Percentiles rank a stretch among this genome's conserved stretches.
phyloP scores from a whole-genome alignment of 2,329 filamentous ascomycete species.

The Venturiaceae sp. region DNA sequence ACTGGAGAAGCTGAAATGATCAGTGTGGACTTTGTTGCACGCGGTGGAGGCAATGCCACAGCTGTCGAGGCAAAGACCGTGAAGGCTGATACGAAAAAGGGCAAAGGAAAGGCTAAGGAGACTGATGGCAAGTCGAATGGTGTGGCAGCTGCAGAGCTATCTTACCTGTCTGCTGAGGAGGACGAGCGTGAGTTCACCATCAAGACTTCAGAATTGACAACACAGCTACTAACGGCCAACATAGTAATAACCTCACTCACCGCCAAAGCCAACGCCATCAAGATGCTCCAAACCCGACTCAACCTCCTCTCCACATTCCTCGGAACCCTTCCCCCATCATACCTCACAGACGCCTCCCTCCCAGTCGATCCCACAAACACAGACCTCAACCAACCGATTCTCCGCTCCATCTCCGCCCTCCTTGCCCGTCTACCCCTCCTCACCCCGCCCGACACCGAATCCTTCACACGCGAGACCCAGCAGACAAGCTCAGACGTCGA shows the following conservation, averaged over 20 bases:
- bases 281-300: conserved; percentile 66
- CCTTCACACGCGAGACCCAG: conserved; percentile 3
- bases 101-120: conserved; percentile 41
- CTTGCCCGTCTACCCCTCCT: conserved; percentile 76
- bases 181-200: conserved; percentile 45
- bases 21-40: conserved; percentile 84
- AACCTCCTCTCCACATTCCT: conserved; percentile 59
- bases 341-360: conserved; percentile 40
- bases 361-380: conserved; percentile 19
- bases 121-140: conserved; percentile 14
- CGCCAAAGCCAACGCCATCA: conserved; percentile 84
- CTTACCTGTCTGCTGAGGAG: conserved; percentile 46
- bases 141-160: conserved; percentile 20
- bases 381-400: conserved; percentile 53
- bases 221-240: conserved; percentile 9
- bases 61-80: conserved; percentile 34
- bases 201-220: not conserved
- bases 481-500: conserved; percentile 7
- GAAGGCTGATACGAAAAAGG: conserved; percentile 31
- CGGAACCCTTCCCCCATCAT: conserved; percentile 57
- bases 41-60: conserved; percentile 71
- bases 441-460: conserved; percentile 54
- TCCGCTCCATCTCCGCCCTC: conserved; percentile 82
- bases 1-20: conserved; percentile 98
- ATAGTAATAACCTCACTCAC: conserved; percentile 58